phyloP scores from a whole-genome alignment of 352 stramenopile genomes.

The Globisporangium camurandrum region DNA sequence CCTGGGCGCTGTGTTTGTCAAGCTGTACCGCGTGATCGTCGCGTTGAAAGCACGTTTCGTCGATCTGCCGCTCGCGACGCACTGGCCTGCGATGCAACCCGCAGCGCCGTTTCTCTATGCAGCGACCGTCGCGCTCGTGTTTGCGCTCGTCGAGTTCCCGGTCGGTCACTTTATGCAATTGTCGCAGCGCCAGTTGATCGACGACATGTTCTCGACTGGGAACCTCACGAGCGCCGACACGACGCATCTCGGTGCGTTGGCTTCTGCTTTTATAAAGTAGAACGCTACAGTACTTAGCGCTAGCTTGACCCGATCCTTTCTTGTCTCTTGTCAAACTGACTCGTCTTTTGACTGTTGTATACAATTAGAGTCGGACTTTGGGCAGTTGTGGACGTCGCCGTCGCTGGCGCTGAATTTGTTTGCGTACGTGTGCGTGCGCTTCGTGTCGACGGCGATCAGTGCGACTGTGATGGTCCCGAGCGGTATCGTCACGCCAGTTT shows the following conservation, averaged over 20 bases:
- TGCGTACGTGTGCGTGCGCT: conserved; percentile 61
- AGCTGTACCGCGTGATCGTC: conserved; percentile 44
- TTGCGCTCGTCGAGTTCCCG: conserved; percentile 62
- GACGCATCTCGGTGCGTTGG: conserved; percentile 23
- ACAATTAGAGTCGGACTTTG: conserved; percentile 26
- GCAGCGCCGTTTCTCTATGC: conserved; percentile 61
- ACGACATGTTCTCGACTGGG: conserved; percentile 80
- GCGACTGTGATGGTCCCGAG: conserved; percentile 83
- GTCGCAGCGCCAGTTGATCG: conserved; percentile 66
- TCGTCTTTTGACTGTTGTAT: neutral
- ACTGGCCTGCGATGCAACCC: conserved; percentile 15
- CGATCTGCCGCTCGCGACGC: conserved; percentile 21
- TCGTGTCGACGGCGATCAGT: conserved; percentile 68
- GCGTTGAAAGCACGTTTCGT: conserved; percentile 33
- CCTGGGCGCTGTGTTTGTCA: conserved; percentile 75
- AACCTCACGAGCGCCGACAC: conserved; percentile 34
- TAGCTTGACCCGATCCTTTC: no score
- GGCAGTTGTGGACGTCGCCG: conserved; percentile 49
- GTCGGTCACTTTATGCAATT: conserved; percentile 79
- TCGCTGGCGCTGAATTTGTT: conserved; percentile 61
- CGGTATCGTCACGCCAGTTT: conserved; percentile 89
- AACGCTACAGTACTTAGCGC: no score
- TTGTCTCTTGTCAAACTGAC: neutral
- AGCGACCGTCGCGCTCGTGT: conserved; percentile 51
- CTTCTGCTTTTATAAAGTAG: neutral